Base-by-base conservation (phyloP, 2,329 filamentous ascomycete species). In the Cytospora piceae region DNA sequence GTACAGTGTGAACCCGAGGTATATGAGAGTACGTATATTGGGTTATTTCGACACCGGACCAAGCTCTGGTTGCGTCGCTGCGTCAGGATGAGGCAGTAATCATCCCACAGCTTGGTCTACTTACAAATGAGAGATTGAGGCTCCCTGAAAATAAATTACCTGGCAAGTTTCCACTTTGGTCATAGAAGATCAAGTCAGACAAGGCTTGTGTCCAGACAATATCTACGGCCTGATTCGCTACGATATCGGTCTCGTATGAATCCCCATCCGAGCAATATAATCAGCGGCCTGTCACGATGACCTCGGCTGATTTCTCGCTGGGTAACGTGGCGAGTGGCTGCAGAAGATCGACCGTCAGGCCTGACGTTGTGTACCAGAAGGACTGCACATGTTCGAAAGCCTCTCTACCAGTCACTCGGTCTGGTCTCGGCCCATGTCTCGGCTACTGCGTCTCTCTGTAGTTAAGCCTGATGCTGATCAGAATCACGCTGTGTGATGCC, bases 291-390 rank as follows among this genome's bases (percentile, higher is more conserved):
- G 39, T 27, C 42, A 46, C 56, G 34, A 32, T 14, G 42, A 39
- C 22, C 55, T 65, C 65, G 65, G 63, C 29, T 63, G 66, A 31
- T 63, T 58, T 59, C 58, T 66, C 59, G 55, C 29, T 60, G 63
- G 61, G 58, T 27, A 55, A 49, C 54, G 32, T 66, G 63, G 55
- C 29, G 27, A 58, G 62, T 64, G 62, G 62, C 62, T 64, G 62
- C 62, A 64, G 61, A 46, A 52, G 61, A 42, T 61, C 58, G 58
- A 51, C 53, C 46, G 53, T 61, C 42, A 61, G 55, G 49, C 51
- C 34, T 42, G 17, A 64, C 58, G 65, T 56, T 27, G 65, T 67
- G 65, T 46, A 58, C 46, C 61, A 65, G 65, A 67, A 65, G 56
- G 55, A 63, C 59, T 39, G 56, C 46, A 49, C 64, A 64, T 54